phyloP scores from a whole-genome alignment of 192 early-diverging fungal species.

The Backusella macrospora region DNA sequence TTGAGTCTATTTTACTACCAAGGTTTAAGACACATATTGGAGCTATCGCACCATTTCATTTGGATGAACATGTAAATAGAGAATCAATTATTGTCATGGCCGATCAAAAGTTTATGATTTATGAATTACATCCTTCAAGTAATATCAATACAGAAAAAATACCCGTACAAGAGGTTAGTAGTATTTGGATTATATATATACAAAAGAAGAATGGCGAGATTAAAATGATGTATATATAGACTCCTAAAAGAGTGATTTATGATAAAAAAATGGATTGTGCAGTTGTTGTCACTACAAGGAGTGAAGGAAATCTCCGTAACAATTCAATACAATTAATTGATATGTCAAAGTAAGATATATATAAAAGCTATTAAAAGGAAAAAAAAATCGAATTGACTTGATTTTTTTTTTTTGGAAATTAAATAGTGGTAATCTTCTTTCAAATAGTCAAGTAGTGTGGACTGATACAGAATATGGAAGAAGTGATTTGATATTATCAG shows the following conservation, averaged over 20 bases:
- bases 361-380: background rate
- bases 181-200: background rate
- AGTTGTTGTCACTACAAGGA: background rate
- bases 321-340: constrained; percentile 16
- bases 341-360: background rate
- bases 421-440: constrained; percentile 15
- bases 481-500: constrained; percentile 16
- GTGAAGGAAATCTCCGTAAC: background rate
- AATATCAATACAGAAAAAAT: background rate
- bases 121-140: background rate
- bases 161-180: background rate
- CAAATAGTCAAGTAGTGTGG: constrained; percentile 6
- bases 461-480: background rate
- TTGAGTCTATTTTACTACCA: background rate
- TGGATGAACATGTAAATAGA: background rate
- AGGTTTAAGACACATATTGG: background rate
- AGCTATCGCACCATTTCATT: background rate
- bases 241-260: constrained; percentile 15
- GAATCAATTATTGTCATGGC: constrained; percentile 16
- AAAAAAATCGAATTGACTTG: no score
- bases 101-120: background rate
- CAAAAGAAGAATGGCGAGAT: no score
- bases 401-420: background rate
- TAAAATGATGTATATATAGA: constrained; percentile 6
- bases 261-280: background rate